These are phyloP conservation scores for Suillus clintonianus DNA, from an alignment of 768 basidiomycete genomes.

Conservation along the genomic window DNA sequence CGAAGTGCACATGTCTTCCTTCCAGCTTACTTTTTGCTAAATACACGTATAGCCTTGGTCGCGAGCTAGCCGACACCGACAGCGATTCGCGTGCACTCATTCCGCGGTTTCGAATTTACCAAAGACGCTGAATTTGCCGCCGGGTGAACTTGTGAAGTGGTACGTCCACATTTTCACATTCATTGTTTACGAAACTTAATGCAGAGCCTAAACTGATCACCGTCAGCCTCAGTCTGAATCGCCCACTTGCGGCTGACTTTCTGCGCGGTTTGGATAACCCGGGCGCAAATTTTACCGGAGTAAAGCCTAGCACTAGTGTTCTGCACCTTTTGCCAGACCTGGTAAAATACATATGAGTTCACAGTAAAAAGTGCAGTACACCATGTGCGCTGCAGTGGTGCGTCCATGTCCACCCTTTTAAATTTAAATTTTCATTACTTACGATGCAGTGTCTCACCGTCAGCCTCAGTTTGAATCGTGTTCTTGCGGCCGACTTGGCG, in stretches of 20 bases:
- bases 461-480: not conserved
- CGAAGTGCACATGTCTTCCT: not conserved
- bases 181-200: too few species aligned
- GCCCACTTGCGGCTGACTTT: not conserved
- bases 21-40: not conserved
- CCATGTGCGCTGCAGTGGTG: not conserved
- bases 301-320: too few species aligned
- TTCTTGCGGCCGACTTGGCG: constrained; percentile 3
- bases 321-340: too few species aligned
- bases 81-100: not conserved
- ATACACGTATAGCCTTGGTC: not conserved
- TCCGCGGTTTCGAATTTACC: not conserved
- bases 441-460: not conserved
- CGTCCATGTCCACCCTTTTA: not conserved
- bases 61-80: not conserved
- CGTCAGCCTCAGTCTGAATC: not conserved
- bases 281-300: too few species aligned
- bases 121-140: not conserved
- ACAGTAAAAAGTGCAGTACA: too few species aligned
- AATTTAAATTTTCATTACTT: not conserved
- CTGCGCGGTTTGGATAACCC: not conserved
- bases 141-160: not conserved
- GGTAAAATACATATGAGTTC: too few species aligned
- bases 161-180: not conserved
- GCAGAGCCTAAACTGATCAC: not conserved